Conservation (phyloP, 2,329 filamentous ascomycete species). For the Stachybotrys elegans region DNA sequence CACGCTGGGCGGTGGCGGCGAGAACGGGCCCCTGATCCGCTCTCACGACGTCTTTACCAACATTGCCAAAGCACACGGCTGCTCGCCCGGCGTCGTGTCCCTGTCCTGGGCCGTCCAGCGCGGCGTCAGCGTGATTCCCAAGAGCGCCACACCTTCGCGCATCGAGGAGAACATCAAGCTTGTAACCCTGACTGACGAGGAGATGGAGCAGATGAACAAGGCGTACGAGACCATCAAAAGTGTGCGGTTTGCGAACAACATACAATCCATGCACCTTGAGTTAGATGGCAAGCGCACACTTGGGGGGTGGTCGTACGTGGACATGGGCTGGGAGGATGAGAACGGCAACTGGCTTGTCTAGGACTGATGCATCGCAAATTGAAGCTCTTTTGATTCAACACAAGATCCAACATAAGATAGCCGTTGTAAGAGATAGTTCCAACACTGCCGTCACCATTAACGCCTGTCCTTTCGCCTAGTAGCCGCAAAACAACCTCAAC, state of each 20-base stretch:
- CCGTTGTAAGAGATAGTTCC: too few species aligned
- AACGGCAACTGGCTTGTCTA: conserved; percentile 22
- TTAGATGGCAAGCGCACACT: conserved; percentile 16
- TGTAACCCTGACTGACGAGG: conserved; percentile 18
- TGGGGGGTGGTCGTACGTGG: conserved; percentile 16
- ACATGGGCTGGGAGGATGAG: conserved; percentile 23
- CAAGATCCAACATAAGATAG: too few species aligned
- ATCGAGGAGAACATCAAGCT: conserved; percentile 19
- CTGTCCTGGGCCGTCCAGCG: conserved; percentile 21
- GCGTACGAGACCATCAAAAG: conserved; percentile 16
- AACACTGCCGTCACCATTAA: too few species aligned
- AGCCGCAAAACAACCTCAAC: too few species aligned
- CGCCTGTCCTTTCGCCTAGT: too few species aligned
- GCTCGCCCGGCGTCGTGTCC: conserved; percentile 18
- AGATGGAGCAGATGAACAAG: conserved; percentile 18
- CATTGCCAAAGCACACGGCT: conserved; percentile 17
- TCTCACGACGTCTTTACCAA: conserved; percentile 14
- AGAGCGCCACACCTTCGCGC: conserved; percentile 14
- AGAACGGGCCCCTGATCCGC: conserved; percentile 11
- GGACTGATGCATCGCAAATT: too few species aligned
- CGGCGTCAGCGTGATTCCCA: conserved; percentile 18
- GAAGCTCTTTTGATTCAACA: too few species aligned
- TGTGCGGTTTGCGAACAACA: conserved; percentile 14
- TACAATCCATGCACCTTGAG: conserved; percentile 9
- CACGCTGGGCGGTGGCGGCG: conserved; percentile 6